phyloP scores from a whole-genome alignment of 345 rosid species.

The Limnanthes douglasii region DNA sequence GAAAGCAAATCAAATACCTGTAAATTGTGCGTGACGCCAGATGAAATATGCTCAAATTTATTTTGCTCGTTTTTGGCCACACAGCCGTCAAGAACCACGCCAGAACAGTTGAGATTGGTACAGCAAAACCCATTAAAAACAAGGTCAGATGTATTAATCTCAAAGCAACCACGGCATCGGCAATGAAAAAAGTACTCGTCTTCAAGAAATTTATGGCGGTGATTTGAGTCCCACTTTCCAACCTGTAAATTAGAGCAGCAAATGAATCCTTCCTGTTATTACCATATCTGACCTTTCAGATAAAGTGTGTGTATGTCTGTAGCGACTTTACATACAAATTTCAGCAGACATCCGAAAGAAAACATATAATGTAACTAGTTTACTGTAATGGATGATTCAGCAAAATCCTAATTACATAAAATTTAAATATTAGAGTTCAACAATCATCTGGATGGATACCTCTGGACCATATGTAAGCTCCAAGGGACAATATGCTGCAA shows the following conservation, averaged over 20 bases:
- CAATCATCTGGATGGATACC: no score
- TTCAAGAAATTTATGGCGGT: slow-evolving; percentile 55
- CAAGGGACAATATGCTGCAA: slow-evolving; percentile 40
- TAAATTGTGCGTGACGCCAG: slow-evolving; percentile 13
- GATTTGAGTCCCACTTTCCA: slow-evolving; percentile 55
- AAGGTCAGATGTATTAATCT: slow-evolving; percentile 47
- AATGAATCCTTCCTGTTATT: neutral
- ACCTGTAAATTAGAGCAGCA: slow-evolving; percentile 28
- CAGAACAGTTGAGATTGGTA: slow-evolving; percentile 32
- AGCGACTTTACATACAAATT: neutral
- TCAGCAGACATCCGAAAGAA: no score
- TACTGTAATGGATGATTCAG: no score
- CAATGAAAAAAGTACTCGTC: slow-evolving; percentile 64
- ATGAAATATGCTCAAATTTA: slow-evolving; percentile 16
- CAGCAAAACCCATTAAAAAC: slow-evolving; percentile 54
- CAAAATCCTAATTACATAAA: no score
- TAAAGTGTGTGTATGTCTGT: neutral
- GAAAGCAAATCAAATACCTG: slow-evolving; percentile 21
- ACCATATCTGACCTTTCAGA: neutral
- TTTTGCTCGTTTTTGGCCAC: slow-evolving; percentile 17
- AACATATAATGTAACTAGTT: no score
- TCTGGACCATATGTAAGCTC: slow-evolving; percentile 90
- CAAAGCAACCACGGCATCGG: slow-evolving; percentile 54
- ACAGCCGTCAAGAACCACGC: slow-evolving; percentile 42
- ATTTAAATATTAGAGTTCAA: no score